Evolutionary conservation across 2,329 filamentous ascomycete species (phyloP), one percentile per base, ranked within the genome.

Genomic region (Aspergillus terreus): DNA sequence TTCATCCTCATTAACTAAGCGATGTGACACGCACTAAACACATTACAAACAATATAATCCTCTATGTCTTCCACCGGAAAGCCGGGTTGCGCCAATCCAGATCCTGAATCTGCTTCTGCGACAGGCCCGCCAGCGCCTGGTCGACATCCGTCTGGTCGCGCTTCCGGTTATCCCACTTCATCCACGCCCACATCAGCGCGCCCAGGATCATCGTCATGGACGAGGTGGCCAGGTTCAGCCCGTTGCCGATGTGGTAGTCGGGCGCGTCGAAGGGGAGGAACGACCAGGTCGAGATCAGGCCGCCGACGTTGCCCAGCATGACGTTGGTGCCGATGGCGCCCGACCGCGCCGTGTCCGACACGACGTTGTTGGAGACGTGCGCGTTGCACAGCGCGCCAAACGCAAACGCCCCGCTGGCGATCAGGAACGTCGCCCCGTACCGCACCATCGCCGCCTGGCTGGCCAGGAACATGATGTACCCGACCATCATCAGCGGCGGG

Each of bases 281-380:
- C 1, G 76, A 78, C 84, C 84, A 88, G 0, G 82, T 85, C 1
- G 81, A 79, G 53, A 87, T 78, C 30, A 89, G 65, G 0, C 86
- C 87, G 2, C 87, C 87, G 15, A 89, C 63, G 49, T 88, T 89
- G 30, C 86, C 87, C 19, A 87, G 72, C 85, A 89, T 89, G 62
- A 89, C 83, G 46, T 82, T 84, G 0, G 79, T 81, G 9, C 82
- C 85, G 40, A 89, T 87, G 4, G 84, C 84, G 1, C 83, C 79
- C 11, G 82, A 82, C 11, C 86, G 78, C 0, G 86, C 84, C 0
- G 86, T 88, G 59, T 90, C 87, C 4, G 82, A 84, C 6, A 89
- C 80, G 0, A 90, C 85, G 58, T 89, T 89, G 10, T 85, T 86
- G 0, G 84, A 82, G 0, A 81, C 82, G 51, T 88, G 80, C 0